Conservation (phyloP, 108 stramenopile genomes). For the Cylindrotheca closterium region DNA sequence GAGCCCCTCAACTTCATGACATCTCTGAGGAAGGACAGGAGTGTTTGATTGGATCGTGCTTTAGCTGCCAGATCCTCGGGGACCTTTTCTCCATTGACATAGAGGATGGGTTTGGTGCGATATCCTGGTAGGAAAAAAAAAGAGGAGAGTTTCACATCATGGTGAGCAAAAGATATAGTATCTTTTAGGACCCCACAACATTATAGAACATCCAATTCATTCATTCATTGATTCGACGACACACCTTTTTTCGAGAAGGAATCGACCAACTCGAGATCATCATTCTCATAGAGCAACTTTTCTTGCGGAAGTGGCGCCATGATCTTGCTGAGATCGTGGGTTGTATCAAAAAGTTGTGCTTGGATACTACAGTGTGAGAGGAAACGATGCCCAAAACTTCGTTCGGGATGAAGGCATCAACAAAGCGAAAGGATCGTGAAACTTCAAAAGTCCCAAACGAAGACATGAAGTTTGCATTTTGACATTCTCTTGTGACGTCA, state of each 20-base stretch:
- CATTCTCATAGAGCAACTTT: slow-evolving; percentile 60
- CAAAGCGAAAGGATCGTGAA: no score
- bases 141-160: not conserved
- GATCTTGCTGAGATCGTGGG: no score
- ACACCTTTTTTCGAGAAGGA: slow-evolving; percentile 55
- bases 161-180: not conserved
- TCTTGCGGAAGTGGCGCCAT: slow-evolving; percentile 39
- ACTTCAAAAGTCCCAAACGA: no score
- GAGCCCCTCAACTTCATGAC: slow-evolving; percentile 71
- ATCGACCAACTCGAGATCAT: slow-evolving; percentile 46
- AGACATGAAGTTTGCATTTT: no score
- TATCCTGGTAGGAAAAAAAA: slow-evolving; percentile 40
- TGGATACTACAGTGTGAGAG: no score
- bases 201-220: not conserved
- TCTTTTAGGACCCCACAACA: not conserved
- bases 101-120: slow-evolving; percentile 69
- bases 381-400: no score
- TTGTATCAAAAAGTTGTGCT: no score
- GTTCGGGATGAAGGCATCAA: no score
- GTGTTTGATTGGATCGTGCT: slow-evolving; percentile 72
- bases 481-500: no score
- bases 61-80: slow-evolving; percentile 41
- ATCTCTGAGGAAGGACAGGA: slow-evolving; percentile 70
- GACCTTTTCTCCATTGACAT: slow-evolving; percentile 69
- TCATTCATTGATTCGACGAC: slow-evolving; percentile 1